Evolutionary conservation across 495 filamentous ascomycete species (phyloP).

Genomic region (Annulohypoxylon maeteangense): DNA sequence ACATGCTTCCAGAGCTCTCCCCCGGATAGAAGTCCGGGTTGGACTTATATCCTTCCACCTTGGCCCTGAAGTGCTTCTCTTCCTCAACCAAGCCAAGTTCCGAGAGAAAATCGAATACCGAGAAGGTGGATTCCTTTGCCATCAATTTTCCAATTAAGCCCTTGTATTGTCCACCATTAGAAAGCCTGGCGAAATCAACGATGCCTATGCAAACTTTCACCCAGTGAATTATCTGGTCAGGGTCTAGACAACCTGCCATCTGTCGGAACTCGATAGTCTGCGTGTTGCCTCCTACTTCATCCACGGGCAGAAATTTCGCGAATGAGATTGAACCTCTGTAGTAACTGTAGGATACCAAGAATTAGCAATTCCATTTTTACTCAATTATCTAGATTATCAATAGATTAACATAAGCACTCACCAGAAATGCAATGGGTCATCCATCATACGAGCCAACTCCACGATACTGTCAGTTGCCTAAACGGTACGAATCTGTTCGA

Average conservation of each 20-base stretch:
- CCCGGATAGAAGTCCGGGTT: neutral
- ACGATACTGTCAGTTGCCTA: conserved; percentile 28
- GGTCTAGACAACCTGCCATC: conserved; percentile 39
- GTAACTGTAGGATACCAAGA: neutral
- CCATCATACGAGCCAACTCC: conserved; percentile 26
- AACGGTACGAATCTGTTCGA: conserved; percentile 30
- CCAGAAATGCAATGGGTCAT: neutral
- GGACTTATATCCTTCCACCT: neutral
- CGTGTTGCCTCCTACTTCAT: conserved; percentile 23
- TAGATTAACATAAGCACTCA: neutral
- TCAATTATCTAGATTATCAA: too few species aligned
- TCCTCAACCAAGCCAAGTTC: conserved; percentile 11
- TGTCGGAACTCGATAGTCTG: conserved; percentile 46
- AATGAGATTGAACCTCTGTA: conserved; percentile 31
- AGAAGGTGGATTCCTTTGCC: neutral
- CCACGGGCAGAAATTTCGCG: conserved; percentile 23
- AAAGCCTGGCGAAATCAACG: conserved; percentile 38
- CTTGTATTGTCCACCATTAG: conserved; percentile 10
- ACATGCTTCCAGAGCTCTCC: neutral
- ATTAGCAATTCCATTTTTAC: neutral
- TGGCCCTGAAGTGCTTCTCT: conserved; percentile 18
- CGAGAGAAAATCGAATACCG: conserved; percentile 21
- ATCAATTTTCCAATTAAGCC: neutral
- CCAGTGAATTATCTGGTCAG: conserved; percentile 39
- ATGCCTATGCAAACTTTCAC: conserved; percentile 28